Evolutionary conservation across 352 stramenopile genomes (phyloP).

Genomic region (Pythium monospermum): DNA sequence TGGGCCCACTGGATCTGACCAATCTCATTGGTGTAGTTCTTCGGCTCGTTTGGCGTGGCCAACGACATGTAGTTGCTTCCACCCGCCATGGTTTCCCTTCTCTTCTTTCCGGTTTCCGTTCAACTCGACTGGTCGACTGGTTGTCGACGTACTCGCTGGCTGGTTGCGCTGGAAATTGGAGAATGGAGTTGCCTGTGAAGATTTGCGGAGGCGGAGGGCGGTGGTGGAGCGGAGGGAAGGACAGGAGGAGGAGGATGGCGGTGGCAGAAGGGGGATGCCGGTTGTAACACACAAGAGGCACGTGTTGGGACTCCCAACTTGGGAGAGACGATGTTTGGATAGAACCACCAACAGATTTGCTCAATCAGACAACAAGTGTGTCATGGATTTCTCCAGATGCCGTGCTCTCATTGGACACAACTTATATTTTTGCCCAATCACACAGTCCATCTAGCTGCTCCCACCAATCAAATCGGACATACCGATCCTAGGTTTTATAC

Average conservation of each 20-base stretch:
- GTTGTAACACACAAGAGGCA: too few species aligned
- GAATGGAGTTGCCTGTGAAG: too few species aligned
- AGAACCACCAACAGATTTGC: too few species aligned
- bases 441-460: background rate
- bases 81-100: constrained; percentile 43
- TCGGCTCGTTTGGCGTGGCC: constrained; percentile 69
- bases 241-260: background rate
- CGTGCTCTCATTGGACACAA: constrained; percentile 8
- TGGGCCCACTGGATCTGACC: constrained; percentile 72
- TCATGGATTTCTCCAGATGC: constrained; percentile 2
- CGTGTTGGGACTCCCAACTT: too few species aligned
- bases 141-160: constrained; percentile 6
- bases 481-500: constrained; percentile 7
- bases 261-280: constrained; percentile 5
- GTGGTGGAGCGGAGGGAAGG: background rate
- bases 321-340: background rate
- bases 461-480: constrained; percentile 1
- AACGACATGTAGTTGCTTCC: constrained; percentile 72
- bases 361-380: constrained; percentile 13
- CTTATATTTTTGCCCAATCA: background rate
- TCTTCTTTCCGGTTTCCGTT: constrained; percentile 12
- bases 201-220: background rate
- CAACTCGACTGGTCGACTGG: constrained; percentile 9
- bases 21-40: constrained; percentile 77
- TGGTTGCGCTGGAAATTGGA: constrained; percentile 57